Conservation (phyloP, 2,329 filamentous ascomycete genomes). For the Didymella sp. region DNA sequence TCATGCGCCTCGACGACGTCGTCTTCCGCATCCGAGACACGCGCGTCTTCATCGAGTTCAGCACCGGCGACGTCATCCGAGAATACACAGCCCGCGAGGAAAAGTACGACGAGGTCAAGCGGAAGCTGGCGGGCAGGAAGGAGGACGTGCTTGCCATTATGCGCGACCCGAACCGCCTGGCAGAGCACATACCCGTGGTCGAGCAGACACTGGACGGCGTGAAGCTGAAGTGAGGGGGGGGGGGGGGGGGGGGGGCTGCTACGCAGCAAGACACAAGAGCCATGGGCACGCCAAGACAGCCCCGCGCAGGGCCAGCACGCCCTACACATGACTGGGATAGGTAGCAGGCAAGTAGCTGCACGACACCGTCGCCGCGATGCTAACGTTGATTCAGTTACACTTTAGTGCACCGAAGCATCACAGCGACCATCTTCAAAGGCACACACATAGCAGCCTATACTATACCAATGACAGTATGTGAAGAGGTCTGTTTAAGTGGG, state of each 20-base stretch:
- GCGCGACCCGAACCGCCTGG: slow-evolving; percentile 78
- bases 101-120: slow-evolving; percentile 75
- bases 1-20: slow-evolving; percentile 92
- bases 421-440: not conserved
- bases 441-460: not conserved
- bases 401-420: too few species aligned
- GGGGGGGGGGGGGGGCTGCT: too few species aligned
- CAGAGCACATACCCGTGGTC: slow-evolving; percentile 66
- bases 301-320: not conserved
- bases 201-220: slow-evolving; percentile 69
- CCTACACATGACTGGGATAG: not conserved
- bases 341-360: not conserved
- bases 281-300: not conserved
- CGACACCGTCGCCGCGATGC: not conserved
- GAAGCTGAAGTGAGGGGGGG: slow-evolving; percentile 44
- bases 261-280: too few species aligned
- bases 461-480: not conserved
- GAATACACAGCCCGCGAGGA: slow-evolving; percentile 93
- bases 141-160: slow-evolving; percentile 77
- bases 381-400: not conserved
- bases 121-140: slow-evolving; percentile 63
- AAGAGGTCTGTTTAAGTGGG: not conserved
- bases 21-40: slow-evolving; percentile 88
- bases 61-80: slow-evolving; percentile 76
- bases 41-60: slow-evolving; percentile 89